phyloP scores from a whole-genome alignment of 75 land plant species.

The Picea glauca region DNA sequence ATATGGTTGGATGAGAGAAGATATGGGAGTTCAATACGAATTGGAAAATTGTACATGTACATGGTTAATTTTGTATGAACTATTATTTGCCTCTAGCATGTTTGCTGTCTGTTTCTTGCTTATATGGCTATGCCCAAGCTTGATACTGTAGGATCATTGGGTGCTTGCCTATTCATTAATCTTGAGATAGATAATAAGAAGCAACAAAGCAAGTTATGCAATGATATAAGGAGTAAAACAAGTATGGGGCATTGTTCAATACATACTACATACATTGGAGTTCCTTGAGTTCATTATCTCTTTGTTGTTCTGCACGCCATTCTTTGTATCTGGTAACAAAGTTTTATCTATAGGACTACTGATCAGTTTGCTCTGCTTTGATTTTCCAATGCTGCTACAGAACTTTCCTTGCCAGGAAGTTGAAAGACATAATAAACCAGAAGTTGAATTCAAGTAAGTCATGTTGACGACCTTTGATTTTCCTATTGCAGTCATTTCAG shows the following conservation, averaged over 20 bases:
- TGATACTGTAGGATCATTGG: background rate
- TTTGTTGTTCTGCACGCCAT: background rate
- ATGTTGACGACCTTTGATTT: background rate
- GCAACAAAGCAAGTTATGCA: too few relatives aligned
- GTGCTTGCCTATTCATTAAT: background rate
- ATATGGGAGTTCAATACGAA: slow-evolving; percentile 5
- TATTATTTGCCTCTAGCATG: background rate
- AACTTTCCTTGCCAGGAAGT: slow-evolving; percentile 99
- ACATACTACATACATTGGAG: background rate
- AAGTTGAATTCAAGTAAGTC: slow-evolving; percentile 92
- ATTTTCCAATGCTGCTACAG: slow-evolving; percentile 26
- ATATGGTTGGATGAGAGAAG: background rate
- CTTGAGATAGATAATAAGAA: background rate
- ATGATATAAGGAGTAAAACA: too few relatives aligned
- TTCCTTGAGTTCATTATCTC: background rate
- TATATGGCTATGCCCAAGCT: background rate
- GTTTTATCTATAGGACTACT: slow-evolving; percentile 1
- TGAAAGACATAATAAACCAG: slow-evolving; percentile 97
- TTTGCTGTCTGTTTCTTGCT: background rate
- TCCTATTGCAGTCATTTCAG: slow-evolving; percentile 3
- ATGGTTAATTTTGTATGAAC: background rate
- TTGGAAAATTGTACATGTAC: background rate
- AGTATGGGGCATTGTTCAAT: background rate
- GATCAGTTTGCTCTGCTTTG: background rate
- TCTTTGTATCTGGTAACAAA: background rate